phyloP scores from a whole-genome alignment of 2,329 filamentous ascomycete genomes.

The Aureobasidium sp. region DNA sequence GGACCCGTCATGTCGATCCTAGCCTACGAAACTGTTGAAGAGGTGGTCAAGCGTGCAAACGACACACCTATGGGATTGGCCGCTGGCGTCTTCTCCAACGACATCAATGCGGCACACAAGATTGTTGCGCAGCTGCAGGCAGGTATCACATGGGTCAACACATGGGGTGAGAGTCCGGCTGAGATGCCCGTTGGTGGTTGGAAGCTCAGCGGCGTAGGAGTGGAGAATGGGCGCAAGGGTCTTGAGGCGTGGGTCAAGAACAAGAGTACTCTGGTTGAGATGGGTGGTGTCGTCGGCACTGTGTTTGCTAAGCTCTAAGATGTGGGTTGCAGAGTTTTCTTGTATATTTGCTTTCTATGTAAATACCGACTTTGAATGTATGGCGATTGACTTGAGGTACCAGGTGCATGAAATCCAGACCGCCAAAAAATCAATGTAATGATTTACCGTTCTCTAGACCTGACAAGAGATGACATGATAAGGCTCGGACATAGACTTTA shows the following conservation, averaged over 20 bases:
- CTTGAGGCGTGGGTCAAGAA: constrained; percentile 78
- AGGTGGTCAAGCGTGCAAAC: constrained; percentile 68
- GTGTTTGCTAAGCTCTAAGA: constrained; percentile 58
- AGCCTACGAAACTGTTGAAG: constrained; percentile 62
- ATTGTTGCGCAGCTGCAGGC: constrained; percentile 67
- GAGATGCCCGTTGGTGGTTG: constrained; percentile 91
- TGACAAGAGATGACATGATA: too few relatives aligned
- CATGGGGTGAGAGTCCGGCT: constrained; percentile 84
- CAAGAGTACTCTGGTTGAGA: constrained; percentile 82
- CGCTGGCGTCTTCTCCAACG: constrained; percentile 73
- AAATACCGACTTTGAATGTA: background rate
- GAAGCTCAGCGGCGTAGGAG: constrained; percentile 82
- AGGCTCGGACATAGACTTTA: too few relatives aligned
- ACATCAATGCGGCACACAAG: constrained; percentile 66
- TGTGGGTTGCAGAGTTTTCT: background rate
- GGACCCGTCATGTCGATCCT: constrained; percentile 81
- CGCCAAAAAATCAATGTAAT: too few relatives aligned
- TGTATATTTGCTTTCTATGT: background rate
- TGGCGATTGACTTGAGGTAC: too few relatives aligned
- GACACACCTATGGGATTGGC: constrained; percentile 70
- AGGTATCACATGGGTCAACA: constrained; percentile 88
- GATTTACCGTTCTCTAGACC: too few relatives aligned
- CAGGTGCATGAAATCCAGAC: too few relatives aligned
- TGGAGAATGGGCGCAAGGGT: constrained; percentile 76
- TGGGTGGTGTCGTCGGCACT: constrained; percentile 61